Evolutionary conservation across 345 rosid genomes (phyloP), one percentile per base, ranked within the genome.

Genomic region (Orychophragmus violaceus): DNA sequence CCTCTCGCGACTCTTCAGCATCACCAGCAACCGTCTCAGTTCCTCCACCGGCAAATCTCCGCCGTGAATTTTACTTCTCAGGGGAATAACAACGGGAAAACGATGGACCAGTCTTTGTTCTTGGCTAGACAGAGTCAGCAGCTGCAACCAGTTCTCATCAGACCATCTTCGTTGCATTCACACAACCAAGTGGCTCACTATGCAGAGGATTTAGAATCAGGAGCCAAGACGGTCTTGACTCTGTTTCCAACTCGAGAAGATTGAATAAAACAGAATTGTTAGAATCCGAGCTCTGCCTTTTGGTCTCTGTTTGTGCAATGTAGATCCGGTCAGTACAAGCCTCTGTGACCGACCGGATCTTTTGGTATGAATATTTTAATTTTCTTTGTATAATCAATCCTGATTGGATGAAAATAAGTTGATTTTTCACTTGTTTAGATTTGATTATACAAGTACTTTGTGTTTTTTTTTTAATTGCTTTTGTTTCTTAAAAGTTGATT

Each of bases 201-300:
- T 30, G 3, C 37, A 59, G 91, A 85, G 69, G 95, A 83, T 77
- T 76, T 85, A 83, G 93, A 87, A 62, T 82, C 90, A 49, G 64
- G 76, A 69, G 88, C 85, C 59, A 85, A 90, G 62, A 85, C 80
- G 29, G 91, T 84, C 59, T 91, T 94, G 58, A 88, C 99, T 73
- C 78, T 94, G 42, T 94, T 94, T 78, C 99, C 99, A 32, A 85
- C 91, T 5, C 87, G 90, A 65, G 89, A 88, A 63, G 87, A 88
- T 79, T 93, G 60, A 74, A 57, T 14, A 1, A 29, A 6, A 3
- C 5, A 3, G n/a, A 24, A 8, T 5, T 39, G 17, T 54, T 8
- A 28, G 1, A 11, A 58, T 33, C 56, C 8, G 30, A 50, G 28
- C 29, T 66, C 19, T 65, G 19, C 5, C 5, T 27, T 8, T 6